These are phyloP conservation scores for Apiotrichum porosum DNA, from an alignment of 1,284 basidiomycete species.

Conservation along the genomic window DNA sequence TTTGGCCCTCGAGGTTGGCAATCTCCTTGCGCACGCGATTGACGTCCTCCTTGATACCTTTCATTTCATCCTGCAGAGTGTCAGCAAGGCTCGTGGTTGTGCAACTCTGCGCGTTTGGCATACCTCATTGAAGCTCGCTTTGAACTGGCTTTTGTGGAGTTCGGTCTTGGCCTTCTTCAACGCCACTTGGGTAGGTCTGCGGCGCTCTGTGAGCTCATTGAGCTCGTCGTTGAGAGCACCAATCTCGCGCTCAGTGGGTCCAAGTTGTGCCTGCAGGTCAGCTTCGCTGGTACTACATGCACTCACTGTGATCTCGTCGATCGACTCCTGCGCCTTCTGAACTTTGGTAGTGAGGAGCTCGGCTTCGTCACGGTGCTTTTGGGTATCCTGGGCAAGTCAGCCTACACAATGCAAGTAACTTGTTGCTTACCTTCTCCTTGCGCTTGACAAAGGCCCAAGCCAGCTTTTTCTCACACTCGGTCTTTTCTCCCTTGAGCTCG, in stretches of 20 bases:
- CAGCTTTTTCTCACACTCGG: conserved; percentile 52
- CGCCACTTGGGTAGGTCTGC: conserved; percentile 25
- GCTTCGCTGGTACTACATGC: too few relatives aligned
- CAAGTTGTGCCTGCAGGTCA: background rate
- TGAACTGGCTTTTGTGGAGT: too few relatives aligned
- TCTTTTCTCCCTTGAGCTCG: background rate
- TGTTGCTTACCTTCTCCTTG: conserved; percentile 56
- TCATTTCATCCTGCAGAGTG: too few relatives aligned
- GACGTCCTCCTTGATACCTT: conserved; percentile 53
- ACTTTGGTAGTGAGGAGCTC: conserved; percentile 33
- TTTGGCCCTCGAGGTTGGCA: conserved; percentile 7
- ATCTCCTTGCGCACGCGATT: conserved; percentile 52
- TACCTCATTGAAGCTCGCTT: too few relatives aligned
- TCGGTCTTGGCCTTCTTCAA: conserved; percentile 45
- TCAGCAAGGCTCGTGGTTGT: too few relatives aligned
- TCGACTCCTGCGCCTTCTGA: conserved; percentile 78
- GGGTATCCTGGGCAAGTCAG: conserved; percentile 59
- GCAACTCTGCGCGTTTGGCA: too few relatives aligned
- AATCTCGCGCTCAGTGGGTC: too few relatives aligned
- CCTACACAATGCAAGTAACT: too few relatives aligned
- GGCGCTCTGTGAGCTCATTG: conserved; percentile 5
- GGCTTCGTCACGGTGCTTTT: conserved; percentile 51
- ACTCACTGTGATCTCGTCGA: conserved; percentile 61
- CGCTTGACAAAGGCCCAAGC: conserved; percentile 82
- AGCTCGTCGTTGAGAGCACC: too few relatives aligned